Base-by-base conservation (phyloP, 306 rosid species). In the Acacia melanoxylon region DNA sequence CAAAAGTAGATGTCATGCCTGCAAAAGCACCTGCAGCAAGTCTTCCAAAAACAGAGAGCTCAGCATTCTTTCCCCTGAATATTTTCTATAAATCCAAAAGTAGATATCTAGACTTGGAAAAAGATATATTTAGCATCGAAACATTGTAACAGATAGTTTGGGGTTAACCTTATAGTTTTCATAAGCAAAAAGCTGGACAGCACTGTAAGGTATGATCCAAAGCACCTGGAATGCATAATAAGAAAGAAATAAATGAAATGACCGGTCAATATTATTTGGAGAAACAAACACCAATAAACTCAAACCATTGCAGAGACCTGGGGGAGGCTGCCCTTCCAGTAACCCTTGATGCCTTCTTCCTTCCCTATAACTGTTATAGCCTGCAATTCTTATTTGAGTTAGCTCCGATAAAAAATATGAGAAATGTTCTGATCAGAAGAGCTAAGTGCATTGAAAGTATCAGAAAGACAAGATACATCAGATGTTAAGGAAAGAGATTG, bases 11-110 rank as follows among this genome's bases (percentile, higher is more conserved):
- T 42, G 98, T 95, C 98, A 95, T 93, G 89, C 98, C 98, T 16
- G 98, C 98, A 86, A 93, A 93, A 81, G 95, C 98, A 81, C 98
- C 98, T 49, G 98, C 98, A 29, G 94, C 94, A 74, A 95, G 98
- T 90, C 98, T 89, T 85, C 98, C 98, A 61, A 90, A 46, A 79
- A 93, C 92, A 72, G 98, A 91, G 48, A 95, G 94, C 74, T 95
- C 97, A 19, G 80, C 92, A 82, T 91, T 87, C 81, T 87, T 83
- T 76, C 94, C 93, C 77, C 79, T 85, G 81, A 95, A 93, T 68
- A 95, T 72, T 85, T 95, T 91, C 98, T 95, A 79, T 46, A 83
- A 72, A 77, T 74, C 37, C 74, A 45, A 76, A 62, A 74, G 63
- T 33, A 52, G n/a, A 84, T 29, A 75, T 68, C 76, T 82, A 87